phyloP scores from a whole-genome alignment of 2,329 filamentous ascomycete species.

The Xylariaceae sp. region DNA sequence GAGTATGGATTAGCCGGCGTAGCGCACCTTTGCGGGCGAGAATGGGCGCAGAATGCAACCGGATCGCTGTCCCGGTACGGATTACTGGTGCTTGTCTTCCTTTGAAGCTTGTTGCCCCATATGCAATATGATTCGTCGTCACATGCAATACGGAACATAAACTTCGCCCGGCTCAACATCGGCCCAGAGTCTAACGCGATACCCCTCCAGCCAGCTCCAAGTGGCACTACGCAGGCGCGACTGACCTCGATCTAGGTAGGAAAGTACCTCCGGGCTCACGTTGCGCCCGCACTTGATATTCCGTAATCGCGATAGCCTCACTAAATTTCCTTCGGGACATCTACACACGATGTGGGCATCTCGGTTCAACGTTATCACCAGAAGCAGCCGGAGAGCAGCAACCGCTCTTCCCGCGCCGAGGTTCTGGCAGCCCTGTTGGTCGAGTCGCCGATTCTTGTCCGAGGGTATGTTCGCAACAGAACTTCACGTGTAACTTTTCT shows the following conservation, averaged over 20 bases:
- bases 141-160: not conserved
- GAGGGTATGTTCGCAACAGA: slow-evolving; percentile 23
- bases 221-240: not conserved
- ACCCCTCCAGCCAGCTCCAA: not conserved
- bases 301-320: slow-evolving; percentile 4
- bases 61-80: not conserved
- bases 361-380: slow-evolving; percentile 22
- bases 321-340: not conserved
- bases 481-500: not conserved
- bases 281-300: not conserved
- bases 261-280: not conserved
- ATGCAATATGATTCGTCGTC: not conserved
- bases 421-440: slow-evolving; percentile 13
- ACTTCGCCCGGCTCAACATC: not conserved
- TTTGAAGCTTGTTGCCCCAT: no score
- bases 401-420: slow-evolving; percentile 9
- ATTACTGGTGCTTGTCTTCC: not conserved
- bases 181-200: not conserved
- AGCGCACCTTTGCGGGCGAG: no score
- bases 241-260: not conserved
- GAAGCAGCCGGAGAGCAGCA: slow-evolving; percentile 16
- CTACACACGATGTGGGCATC: slow-evolving; percentile 28
- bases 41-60: not conserved
- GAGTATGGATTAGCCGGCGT: no score
- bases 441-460: slow-evolving; percentile 21